phyloP scores from a whole-genome alignment of 768 basidiomycete genomes.

The Cubamyces sp. region DNA sequence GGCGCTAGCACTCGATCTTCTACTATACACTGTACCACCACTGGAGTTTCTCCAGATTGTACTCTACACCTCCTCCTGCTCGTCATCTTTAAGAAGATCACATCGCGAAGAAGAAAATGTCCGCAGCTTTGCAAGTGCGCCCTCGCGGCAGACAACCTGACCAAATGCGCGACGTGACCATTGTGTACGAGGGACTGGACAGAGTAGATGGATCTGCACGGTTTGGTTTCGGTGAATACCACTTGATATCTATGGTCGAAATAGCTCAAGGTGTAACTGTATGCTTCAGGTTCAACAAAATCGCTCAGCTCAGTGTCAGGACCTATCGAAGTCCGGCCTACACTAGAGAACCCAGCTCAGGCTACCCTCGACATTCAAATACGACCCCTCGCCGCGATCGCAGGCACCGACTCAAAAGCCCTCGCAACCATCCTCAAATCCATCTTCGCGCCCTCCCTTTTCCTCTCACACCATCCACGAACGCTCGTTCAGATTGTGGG shows the following conservation, averaged over 20 bases:
- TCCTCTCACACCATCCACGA: slow-evolving; percentile 70
- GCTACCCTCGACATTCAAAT: slow-evolving; percentile 77
- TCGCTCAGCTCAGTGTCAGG: slow-evolving; percentile 76
- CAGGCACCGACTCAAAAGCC: slow-evolving; percentile 71
- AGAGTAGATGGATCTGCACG: slow-evolving; percentile 78
- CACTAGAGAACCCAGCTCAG: slow-evolving; percentile 69
- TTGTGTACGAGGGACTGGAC: slow-evolving; percentile 64
- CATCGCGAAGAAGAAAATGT: background rate
- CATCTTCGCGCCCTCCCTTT: slow-evolving; percentile 60
- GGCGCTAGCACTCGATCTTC: no score
- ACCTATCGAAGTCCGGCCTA: slow-evolving; percentile 75
- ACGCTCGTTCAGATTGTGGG: slow-evolving; percentile 79
- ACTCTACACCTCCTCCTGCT: no score
- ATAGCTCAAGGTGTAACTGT: slow-evolving; percentile 26
- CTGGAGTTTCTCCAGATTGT: no score
- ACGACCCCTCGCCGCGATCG: slow-evolving; percentile 68
- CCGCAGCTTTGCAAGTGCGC: slow-evolving; percentile 15
- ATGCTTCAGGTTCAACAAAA: slow-evolving; percentile 41
- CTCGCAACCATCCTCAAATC: slow-evolving; percentile 56
- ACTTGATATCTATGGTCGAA: slow-evolving; percentile 28
- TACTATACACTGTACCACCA: no score
- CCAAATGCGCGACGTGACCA: slow-evolving; percentile 43
- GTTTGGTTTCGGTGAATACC: slow-evolving; percentile 61
- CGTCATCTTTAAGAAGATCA: no score
- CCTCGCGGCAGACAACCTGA: slow-evolving; percentile 42